phyloP scores from a whole-genome alignment of 2,329 filamentous ascomycete species.

The Colletotrichum liriopes region DNA sequence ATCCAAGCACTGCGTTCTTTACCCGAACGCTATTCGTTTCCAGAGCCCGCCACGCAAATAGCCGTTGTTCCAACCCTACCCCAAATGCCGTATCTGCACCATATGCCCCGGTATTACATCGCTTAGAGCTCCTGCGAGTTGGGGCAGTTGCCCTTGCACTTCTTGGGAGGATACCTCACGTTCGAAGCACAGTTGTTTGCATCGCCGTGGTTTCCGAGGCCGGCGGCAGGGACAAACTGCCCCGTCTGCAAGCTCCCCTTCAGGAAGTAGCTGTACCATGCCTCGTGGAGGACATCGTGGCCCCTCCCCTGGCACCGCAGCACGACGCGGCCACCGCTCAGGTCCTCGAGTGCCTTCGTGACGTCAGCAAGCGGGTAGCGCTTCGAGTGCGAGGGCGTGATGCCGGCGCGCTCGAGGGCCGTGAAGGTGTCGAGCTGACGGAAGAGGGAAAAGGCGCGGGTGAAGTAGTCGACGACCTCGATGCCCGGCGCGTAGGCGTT shows the following conservation, averaged over 20 bases:
- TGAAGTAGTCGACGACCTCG: conserved; percentile 63
- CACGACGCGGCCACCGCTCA: conserved; percentile 62
- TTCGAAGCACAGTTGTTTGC: conserved; percentile 57
- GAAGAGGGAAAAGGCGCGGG: conserved; percentile 60
- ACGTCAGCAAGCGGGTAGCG: conserved; percentile 62
- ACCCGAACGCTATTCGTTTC: conserved; percentile 13
- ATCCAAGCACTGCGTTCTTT: not conserved
- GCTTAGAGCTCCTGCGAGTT: conserved; percentile 39
- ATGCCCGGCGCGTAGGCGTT: conserved; percentile 62
- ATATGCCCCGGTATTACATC: not conserved
- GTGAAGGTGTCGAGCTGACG: conserved; percentile 59
- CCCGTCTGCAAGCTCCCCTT: conserved; percentile 67
- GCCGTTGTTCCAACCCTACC: not conserved
- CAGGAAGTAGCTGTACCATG: conserved; percentile 70
- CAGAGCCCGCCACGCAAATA: not conserved
- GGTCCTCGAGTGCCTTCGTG: conserved; percentile 58
- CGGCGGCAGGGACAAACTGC: conserved; percentile 61
- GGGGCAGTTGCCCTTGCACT: conserved; percentile 42
- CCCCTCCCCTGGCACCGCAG: conserved; percentile 58
- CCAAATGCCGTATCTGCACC: not conserved
- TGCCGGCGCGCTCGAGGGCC: conserved; percentile 55
- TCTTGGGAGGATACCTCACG: conserved; percentile 60
- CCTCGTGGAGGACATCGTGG: conserved; percentile 63
- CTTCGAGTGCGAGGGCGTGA: conserved; percentile 52
- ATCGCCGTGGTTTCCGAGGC: conserved; percentile 55